Evolutionary conservation across 1,284 basidiomycete genomes (phyloP).

Genomic region (Tilletia indica): DNA sequence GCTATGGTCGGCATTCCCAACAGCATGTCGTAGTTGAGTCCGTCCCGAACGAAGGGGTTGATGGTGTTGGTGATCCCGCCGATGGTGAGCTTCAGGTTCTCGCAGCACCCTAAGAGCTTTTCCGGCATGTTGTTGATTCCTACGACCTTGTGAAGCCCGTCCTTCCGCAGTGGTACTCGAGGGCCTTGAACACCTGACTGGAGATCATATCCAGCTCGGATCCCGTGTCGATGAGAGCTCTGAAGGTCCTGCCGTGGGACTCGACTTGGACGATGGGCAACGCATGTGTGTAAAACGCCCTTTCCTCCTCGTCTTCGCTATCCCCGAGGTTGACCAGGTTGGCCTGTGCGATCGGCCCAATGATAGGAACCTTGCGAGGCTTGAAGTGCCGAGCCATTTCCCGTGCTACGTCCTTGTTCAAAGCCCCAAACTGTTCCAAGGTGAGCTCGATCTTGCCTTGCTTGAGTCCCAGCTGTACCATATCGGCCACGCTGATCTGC

Average conservation of each 20-base stretch:
- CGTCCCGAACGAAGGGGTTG: background rate
- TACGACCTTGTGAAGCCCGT: background rate
- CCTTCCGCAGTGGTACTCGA: background rate
- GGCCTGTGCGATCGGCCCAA: too few relatives aligned
- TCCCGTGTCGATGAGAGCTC: background rate
- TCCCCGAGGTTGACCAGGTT: too few relatives aligned
- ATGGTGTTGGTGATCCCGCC: background rate
- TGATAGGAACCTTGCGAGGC: too few relatives aligned
- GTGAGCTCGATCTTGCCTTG: too few relatives aligned
- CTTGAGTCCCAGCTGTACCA: too few relatives aligned
- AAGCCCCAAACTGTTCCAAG: too few relatives aligned
- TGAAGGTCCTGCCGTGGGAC: background rate
- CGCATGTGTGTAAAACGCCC: background rate
- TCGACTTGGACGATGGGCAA: background rate
- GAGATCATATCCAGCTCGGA: slow-evolving; percentile 5
- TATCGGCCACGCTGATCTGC: too few relatives aligned
- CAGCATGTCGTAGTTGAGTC: background rate
- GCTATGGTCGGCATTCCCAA: background rate
- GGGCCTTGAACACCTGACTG: background rate
- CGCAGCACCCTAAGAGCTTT: background rate
- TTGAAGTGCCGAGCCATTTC: too few relatives aligned
- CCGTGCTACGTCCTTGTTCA: too few relatives aligned
- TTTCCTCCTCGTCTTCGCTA: too few relatives aligned
- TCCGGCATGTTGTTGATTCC: background rate
- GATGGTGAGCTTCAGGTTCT: background rate